Base-by-base conservation (phyloP, 495 filamentous ascomycete genomes). In the Neurospora pannonica region DNA sequence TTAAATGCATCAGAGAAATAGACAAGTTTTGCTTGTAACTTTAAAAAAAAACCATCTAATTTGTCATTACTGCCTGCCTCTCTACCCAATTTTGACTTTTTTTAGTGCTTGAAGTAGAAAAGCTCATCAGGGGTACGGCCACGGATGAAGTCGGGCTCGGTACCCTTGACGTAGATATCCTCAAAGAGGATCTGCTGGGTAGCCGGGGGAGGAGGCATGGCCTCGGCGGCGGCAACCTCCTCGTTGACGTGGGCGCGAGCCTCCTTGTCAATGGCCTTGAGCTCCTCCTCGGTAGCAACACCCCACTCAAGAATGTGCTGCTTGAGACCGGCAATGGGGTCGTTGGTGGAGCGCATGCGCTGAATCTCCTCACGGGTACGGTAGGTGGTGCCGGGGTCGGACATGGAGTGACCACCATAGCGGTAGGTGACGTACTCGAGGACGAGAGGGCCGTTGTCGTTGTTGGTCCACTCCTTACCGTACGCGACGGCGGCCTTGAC, bases 401-500 rank as follows among this genome's bases (percentile, higher is more conserved):
- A 97, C 96, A 99, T 99, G 82, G 93, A 97, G 91, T 99, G 96
- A 70, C 96, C 96, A 81, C 96, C 96, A 84, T 99, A 99, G 74
- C 96, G 92, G 91, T 99, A 99, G 79, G 96, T 99, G 81, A 99
- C 95, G 84, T 97, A 99, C 86, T 99, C 96, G 84, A 97, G 90
- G 79, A 99, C 97, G 71, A 99, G 87, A 71, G 96, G 96, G 43
- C 97, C 94, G 78, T 97, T 93, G 81, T 92, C 94, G 73, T 88
- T 86, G 73, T 86, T 82, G 74, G 92, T 91, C 86, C 91, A 97
- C 78, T 95, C 86, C 87, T 94, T 97, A 80, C 91, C 93, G 88
- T 97, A 94, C 84, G 94, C 84, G 75, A 97, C 93, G 73, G 97
- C 96, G 71, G 94, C 93, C 89, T 97, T 97, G 83, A 97, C 96